Conservation (phyloP, 768 basidiomycete species). For the Suillus decipiens region DNA sequence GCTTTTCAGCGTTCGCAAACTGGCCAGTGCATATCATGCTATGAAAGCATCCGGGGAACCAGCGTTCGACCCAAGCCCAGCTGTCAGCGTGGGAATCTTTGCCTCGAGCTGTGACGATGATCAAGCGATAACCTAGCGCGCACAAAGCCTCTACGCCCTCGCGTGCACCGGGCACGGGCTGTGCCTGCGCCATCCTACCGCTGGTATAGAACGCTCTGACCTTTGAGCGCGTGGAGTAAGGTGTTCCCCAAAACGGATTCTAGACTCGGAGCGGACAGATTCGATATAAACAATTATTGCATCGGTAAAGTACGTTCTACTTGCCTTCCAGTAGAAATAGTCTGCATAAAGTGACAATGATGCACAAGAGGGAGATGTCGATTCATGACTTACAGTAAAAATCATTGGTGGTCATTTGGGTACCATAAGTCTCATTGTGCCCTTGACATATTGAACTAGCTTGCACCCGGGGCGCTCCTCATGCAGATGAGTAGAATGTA, state of each 20-base stretch:
- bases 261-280: constrained; percentile 16
- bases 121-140: constrained; percentile 64
- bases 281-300: neutral
- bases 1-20: constrained; percentile 56
- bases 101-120: constrained; percentile 77
- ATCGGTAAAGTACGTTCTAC: constrained; percentile 2
- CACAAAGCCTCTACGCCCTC: constrained; percentile 58
- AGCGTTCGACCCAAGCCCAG: constrained; percentile 64
- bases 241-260: constrained; percentile 64
- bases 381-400: constrained; percentile 56
- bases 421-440: constrained; percentile 64
- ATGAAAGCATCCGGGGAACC: constrained; percentile 66
- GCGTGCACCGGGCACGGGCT: constrained; percentile 60
- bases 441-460: constrained; percentile 38
- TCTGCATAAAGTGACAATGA: constrained; percentile 37
- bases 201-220: constrained; percentile 60
- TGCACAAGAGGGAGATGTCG: neutral
- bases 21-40: constrained; percentile 74
- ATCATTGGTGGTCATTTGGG: constrained; percentile 52
- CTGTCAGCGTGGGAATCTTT: constrained; percentile 55
- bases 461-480: neutral
- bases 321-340: constrained; percentile 77
- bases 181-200: constrained; percentile 45
- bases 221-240: constrained; percentile 57
- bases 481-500: constrained; percentile 10